These are phyloP conservation scores for Penicillium pulvis DNA, from an alignment of 495 filamentous ascomycete genomes.

Conservation along the genomic window DNA sequence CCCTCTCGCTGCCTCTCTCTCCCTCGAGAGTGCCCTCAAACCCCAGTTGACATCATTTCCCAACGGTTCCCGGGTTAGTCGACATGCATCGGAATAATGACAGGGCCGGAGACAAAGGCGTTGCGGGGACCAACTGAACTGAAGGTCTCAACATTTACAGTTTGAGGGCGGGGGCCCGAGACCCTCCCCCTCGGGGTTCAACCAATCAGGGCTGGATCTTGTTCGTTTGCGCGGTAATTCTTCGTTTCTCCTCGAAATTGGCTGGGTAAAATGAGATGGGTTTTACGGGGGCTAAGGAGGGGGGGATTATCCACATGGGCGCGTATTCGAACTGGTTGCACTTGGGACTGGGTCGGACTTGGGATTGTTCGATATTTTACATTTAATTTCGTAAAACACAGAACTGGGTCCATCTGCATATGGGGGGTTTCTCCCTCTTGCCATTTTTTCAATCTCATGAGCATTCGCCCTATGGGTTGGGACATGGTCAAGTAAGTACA, in stretches of 20 bases:
- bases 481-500: background rate
- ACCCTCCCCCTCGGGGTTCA: constrained; percentile 6
- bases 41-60: constrained; percentile 16
- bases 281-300: background rate
- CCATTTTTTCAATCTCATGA: background rate
- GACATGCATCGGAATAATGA: constrained; percentile 20
- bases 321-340: background rate
- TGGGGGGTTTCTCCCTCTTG: background rate
- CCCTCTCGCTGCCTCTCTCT: no score
- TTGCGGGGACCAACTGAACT: constrained; percentile 8
- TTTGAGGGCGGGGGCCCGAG: constrained; percentile 19
- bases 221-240: constrained; percentile 12
- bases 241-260: constrained; percentile 24
- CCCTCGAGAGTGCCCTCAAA: background rate
- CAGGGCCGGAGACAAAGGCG: constrained; percentile 6
- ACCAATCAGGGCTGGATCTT: constrained; percentile 9
- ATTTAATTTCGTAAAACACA: background rate
- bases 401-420: no score
- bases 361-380: background rate
- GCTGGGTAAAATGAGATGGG: background rate
- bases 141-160: constrained; percentile 20
- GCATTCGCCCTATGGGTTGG: background rate
- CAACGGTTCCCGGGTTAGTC: constrained; percentile 15
- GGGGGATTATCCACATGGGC: constrained; percentile 8
- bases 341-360: constrained; percentile 1